These are phyloP conservation scores for Aspergillus melleus DNA, from an alignment of 2,329 filamentous ascomycete genomes.

Conservation along the genomic window DNA sequence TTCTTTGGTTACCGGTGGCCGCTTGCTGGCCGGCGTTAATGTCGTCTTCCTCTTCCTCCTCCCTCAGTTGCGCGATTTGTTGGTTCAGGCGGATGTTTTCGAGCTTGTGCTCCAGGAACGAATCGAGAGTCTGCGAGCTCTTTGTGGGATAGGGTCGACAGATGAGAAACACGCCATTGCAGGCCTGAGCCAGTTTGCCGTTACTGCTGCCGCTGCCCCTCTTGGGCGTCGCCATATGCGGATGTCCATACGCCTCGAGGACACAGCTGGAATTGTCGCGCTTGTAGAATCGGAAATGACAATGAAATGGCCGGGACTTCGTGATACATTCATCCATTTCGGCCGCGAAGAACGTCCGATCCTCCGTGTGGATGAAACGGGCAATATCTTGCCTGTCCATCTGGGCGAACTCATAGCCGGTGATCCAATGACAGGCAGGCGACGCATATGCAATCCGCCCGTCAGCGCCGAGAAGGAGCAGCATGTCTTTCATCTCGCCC, in stretches of 20 bases:
- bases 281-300: constrained; percentile 82
- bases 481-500: constrained; percentile 83
- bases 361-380: constrained; percentile 83
- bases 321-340: constrained; percentile 90
- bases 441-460: constrained; percentile 85
- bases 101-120: constrained; percentile 94
- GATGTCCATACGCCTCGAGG: constrained; percentile 90
- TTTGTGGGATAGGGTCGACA: constrained; percentile 85
- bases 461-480: constrained; percentile 83
- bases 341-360: constrained; percentile 76
- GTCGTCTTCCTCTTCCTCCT: constrained; percentile 84
- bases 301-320: constrained; percentile 72
- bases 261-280: constrained; percentile 73
- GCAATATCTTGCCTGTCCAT: constrained; percentile 74
- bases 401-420: constrained; percentile 71
- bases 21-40: constrained; percentile 65
- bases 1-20: constrained; percentile 54
- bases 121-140: constrained; percentile 81
- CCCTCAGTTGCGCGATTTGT: constrained; percentile 79
- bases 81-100: constrained; percentile 87
- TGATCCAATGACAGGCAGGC: constrained; percentile 70
- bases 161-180: constrained; percentile 92
- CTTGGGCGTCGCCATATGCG: constrained; percentile 72
- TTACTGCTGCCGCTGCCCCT: constrained; percentile 42
- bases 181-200: constrained; percentile 68